phyloP scores from a whole-genome alignment of 2,329 filamentous ascomycete genomes.

The Xylariaceae sp. region DNA sequence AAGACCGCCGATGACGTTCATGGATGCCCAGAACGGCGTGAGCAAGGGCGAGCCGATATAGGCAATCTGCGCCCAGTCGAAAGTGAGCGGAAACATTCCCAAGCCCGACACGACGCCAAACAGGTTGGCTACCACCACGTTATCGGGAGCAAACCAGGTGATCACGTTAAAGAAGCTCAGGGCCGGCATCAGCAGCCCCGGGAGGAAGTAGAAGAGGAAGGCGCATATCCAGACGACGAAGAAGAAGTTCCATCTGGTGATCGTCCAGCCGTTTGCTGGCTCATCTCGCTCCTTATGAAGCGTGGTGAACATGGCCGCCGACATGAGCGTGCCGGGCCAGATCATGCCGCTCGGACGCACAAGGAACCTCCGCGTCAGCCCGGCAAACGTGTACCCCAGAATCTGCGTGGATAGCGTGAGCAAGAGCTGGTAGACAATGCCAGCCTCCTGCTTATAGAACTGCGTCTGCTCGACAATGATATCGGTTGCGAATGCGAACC shows the following conservation, averaged over 20 bases:
- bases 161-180: constrained; percentile 85
- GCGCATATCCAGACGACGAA: constrained; percentile 64
- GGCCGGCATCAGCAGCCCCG: constrained; percentile 74
- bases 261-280: constrained; percentile 73
- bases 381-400: constrained; percentile 79
- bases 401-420: constrained; percentile 84
- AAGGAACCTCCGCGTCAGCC: constrained; percentile 72
- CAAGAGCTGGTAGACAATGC: constrained; percentile 72
- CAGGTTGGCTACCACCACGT: constrained; percentile 78
- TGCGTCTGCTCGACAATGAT: constrained; percentile 86
- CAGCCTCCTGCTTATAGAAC: constrained; percentile 78
- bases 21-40: constrained; percentile 79
- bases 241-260: constrained; percentile 82
- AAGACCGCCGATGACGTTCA: constrained; percentile 77
- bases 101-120: constrained; percentile 83
- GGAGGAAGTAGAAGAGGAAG: constrained; percentile 80
- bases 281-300: constrained; percentile 81
- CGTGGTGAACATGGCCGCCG: constrained; percentile 82
- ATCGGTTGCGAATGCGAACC: constrained; percentile 83
- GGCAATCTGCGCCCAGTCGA: constrained; percentile 88
- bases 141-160: constrained; percentile 83
- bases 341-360: constrained; percentile 86
- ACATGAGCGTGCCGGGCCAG: constrained; percentile 84
- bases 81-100: constrained; percentile 77
- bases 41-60: constrained; percentile 80